Evolutionary conservation across 352 stramenopile genomes (phyloP).

Genomic region (Thalassiosira exigua): DNA sequence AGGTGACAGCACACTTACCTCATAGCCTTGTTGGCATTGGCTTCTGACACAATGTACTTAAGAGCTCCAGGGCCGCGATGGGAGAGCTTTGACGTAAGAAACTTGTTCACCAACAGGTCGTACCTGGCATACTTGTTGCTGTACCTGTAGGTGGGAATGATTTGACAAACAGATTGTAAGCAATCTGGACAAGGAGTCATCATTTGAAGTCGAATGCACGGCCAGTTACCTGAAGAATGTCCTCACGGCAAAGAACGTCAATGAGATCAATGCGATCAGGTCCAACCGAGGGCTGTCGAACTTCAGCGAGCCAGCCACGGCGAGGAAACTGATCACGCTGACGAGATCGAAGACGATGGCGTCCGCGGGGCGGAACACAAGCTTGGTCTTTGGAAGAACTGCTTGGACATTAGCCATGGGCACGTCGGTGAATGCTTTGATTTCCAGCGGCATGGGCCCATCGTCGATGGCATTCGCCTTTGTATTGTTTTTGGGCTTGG

Average conservation of each 20-base stretch:
- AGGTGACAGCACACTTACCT: too few species aligned
- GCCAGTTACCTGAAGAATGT: slow-evolving; percentile 64
- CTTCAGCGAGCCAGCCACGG: slow-evolving; percentile 60
- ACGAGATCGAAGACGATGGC: slow-evolving; percentile 82
- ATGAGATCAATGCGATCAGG: slow-evolving; percentile 71
- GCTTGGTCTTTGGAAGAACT: slow-evolving; percentile 79
- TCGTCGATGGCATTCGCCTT: slow-evolving; percentile 22
- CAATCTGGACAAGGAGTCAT: too few species aligned
- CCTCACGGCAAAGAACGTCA: slow-evolving; percentile 64
- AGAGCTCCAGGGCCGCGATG: slow-evolving; percentile 65
- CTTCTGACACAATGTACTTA: slow-evolving; percentile 75
- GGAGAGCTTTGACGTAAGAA: slow-evolving; percentile 82
- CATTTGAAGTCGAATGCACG: too few species aligned
- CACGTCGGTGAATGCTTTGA: slow-evolving; percentile 76
- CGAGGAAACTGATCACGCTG: slow-evolving; percentile 64
- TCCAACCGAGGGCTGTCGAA: slow-evolving; percentile 80
- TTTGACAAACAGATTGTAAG: background rate
- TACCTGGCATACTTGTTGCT: slow-evolving; percentile 83
- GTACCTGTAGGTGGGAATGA: slow-evolving; percentile 53
- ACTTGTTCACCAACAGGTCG: slow-evolving; percentile 84
- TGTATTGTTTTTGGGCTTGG: slow-evolving; percentile 30
- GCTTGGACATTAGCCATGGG: slow-evolving; percentile 81
- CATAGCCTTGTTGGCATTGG: slow-evolving; percentile 70
- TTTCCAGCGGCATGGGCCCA: slow-evolving; percentile 58
- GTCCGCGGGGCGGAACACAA: slow-evolving; percentile 81